Evolutionary conservation across 2,329 filamentous ascomycete genomes (phyloP).

Genomic region (Diplodia corticola): DNA sequence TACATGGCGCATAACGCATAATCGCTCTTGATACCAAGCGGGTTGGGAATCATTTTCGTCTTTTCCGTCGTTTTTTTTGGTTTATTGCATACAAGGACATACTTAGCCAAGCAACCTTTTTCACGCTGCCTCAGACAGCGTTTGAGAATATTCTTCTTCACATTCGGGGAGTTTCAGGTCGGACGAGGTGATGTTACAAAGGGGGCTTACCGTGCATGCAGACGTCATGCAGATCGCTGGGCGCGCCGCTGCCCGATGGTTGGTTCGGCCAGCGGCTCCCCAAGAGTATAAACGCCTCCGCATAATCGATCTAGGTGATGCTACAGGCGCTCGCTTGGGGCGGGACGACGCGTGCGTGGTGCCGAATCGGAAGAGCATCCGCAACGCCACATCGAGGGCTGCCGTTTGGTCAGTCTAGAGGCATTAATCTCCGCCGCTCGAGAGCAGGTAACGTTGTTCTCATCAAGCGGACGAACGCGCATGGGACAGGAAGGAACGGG

Average conservation of each 20-base stretch:
- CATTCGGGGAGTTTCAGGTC: neutral
- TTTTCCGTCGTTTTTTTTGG: neutral
- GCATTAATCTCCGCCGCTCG: neutral
- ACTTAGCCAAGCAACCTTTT: neutral
- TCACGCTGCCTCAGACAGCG: conserved; percentile 2
- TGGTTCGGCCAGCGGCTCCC: neutral
- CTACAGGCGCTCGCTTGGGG: conserved; percentile 7
- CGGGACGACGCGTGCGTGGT: neutral
- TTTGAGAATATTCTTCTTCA: conserved; percentile 9
- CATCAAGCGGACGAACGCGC: neutral
- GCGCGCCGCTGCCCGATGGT: neutral
- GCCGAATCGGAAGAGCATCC: neutral
- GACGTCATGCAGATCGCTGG: neutral
- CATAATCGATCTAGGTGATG: neutral
- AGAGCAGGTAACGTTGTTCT: neutral
- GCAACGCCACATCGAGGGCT: neutral
- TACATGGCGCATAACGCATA: conserved; percentile 15
- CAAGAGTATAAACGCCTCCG: neutral
- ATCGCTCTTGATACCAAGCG: conserved; percentile 13
- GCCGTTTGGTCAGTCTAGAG: neutral
- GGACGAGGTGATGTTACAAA: neutral
- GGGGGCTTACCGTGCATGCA: neutral
- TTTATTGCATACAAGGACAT: neutral
- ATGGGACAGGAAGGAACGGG: neutral
- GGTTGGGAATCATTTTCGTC: neutral